Conservation (phyloP, 2,329 filamentous ascomycete genomes). For the Trichoderma simmonsii region DNA sequence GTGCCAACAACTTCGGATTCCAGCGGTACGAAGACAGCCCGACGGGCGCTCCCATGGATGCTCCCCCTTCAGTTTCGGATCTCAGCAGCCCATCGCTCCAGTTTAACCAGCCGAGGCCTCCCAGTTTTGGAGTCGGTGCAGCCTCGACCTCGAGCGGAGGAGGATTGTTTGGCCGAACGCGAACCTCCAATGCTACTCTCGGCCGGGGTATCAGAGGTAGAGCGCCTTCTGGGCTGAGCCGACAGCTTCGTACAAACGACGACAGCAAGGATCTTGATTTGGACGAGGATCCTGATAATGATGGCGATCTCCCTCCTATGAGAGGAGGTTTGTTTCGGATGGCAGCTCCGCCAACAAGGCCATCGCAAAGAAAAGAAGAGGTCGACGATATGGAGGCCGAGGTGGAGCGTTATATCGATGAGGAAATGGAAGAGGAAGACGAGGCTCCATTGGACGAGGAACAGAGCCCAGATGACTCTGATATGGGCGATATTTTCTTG, state of each 20-base stretch:
- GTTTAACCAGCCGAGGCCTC: slow-evolving; percentile 38
- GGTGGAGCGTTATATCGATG: slow-evolving; percentile 37
- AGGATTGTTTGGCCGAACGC: slow-evolving; percentile 38
- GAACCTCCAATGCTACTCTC: slow-evolving; percentile 42
- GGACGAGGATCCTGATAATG: slow-evolving; percentile 33
- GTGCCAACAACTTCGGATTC: slow-evolving; percentile 32
- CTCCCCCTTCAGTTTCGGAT: slow-evolving; percentile 51
- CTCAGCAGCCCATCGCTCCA: slow-evolving; percentile 54
- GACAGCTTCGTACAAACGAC: slow-evolving; percentile 34
- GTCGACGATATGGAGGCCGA: slow-evolving; percentile 35
- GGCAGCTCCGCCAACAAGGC: slow-evolving; percentile 22
- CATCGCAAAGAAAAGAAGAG: slow-evolving; percentile 25
- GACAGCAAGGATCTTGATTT: slow-evolving; percentile 29
- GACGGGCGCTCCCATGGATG: slow-evolving; percentile 52
- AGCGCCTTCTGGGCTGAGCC: slow-evolving; percentile 52
- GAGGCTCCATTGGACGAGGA: slow-evolving; percentile 39
- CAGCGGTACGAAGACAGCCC: slow-evolving; percentile 45
- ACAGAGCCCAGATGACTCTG: slow-evolving; percentile 39
- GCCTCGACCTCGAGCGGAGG: slow-evolving; percentile 30
- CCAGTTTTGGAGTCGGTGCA: slow-evolving; percentile 36
- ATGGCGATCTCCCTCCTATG: slow-evolving; percentile 34
- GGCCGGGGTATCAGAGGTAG: slow-evolving; percentile 47
- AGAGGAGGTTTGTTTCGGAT: slow-evolving; percentile 34
- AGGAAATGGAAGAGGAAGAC: slow-evolving; percentile 33
- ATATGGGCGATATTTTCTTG: slow-evolving; percentile 49